These are phyloP conservation scores for Mucor sp. DNA, from an alignment of 371 early-diverging fungal genomes.

Conservation along the genomic window DNA sequence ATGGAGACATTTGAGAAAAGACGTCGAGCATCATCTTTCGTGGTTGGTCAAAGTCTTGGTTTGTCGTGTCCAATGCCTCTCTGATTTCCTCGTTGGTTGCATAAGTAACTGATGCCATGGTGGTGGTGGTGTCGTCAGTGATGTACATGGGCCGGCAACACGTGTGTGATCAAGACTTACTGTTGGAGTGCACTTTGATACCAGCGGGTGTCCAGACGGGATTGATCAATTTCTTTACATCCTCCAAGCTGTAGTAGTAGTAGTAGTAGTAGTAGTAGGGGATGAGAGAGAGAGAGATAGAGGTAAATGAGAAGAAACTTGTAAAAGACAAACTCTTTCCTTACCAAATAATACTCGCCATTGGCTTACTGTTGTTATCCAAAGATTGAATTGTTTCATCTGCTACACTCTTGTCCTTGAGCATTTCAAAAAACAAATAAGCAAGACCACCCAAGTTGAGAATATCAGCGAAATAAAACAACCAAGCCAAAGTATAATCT, in stretches of 20 bases:
- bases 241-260: not conserved
- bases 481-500: conserved; percentile 25
- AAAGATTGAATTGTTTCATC: conserved; percentile 11
- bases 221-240: conserved; percentile 35
- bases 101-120: conserved; percentile 53
- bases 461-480: conserved; percentile 25
- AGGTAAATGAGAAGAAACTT: no score
- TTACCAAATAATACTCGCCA: conserved; percentile 21
- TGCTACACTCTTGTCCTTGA: conserved; percentile 16
- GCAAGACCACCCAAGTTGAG: conserved; percentile 20
- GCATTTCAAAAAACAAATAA: conserved; percentile 27
- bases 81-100: conserved; percentile 55
- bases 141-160: no score
- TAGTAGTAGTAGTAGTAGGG: no score
- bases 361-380: conserved; percentile 5
- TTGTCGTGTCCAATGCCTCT: conserved; percentile 35
- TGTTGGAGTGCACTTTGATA: conserved; percentile 50
- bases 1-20: conserved; percentile 17
- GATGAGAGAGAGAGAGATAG: no score
- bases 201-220: conserved; percentile 47
- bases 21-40: conserved; percentile 53
- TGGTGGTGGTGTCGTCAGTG: no score
- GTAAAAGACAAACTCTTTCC: no score
- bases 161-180: conserved; percentile 32
- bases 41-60: conserved; percentile 29